phyloP scores from a whole-genome alignment of 805 yeast species.

The Maudiozyma turicensis region DNA sequence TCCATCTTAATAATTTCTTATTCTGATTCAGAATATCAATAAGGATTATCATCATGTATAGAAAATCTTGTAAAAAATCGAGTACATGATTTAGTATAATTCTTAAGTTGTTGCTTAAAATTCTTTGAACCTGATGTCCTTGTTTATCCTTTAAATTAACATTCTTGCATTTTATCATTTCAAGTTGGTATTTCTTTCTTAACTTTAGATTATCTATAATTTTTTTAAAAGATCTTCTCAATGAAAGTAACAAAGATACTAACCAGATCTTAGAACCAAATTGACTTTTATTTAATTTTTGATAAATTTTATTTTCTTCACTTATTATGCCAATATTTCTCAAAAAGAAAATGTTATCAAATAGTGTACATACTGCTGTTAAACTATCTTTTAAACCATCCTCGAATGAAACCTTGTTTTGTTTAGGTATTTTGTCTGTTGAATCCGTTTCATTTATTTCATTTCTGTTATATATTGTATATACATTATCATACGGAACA shows the following conservation, averaged over 20 bases:
- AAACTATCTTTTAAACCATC: slow-evolving; percentile 13
- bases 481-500: too few species aligned
- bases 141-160: background rate
- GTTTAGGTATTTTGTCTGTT: background rate
- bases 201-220: slow-evolving; percentile 6
- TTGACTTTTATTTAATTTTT: slow-evolving; percentile 19
- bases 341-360: slow-evolving; percentile 22
- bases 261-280: slow-evolving; percentile 26
- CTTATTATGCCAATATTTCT: slow-evolving; percentile 22
- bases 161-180: slow-evolving; percentile 5
- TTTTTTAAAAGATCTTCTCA: slow-evolving; percentile 12
- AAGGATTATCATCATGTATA: slow-evolving; percentile 16
- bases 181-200: slow-evolving; percentile 10
- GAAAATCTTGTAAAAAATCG: slow-evolving; percentile 20
- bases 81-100: slow-evolving; percentile 7
- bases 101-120: background rate
- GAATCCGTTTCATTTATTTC: background rate
- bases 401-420: slow-evolving; percentile 7
- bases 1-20: slow-evolving; percentile 6
- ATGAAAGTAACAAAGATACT: slow-evolving; percentile 17
- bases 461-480: background rate
- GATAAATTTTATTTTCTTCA: slow-evolving; percentile 17
- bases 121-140: background rate
- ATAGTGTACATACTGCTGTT: slow-evolving; percentile 18
- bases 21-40: slow-evolving; percentile 14